Evolutionary conservation across 2,329 filamentous ascomycete genomes (phyloP).

Genomic region (Phyllosticta citribraziliensis): DNA sequence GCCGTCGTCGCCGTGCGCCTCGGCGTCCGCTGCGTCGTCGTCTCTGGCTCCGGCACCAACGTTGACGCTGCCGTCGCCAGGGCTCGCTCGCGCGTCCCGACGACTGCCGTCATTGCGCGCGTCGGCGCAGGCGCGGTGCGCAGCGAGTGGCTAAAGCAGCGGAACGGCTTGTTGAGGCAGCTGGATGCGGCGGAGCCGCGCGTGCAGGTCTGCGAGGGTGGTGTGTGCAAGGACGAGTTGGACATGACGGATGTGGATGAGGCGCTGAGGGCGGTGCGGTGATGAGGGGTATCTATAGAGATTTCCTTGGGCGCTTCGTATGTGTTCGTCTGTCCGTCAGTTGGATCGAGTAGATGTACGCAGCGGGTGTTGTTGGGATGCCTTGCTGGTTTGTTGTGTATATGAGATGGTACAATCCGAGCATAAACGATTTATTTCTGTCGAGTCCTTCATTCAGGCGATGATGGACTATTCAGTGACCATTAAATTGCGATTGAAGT

Average conservation of each 20-base stretch:
- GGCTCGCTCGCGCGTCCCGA: slow-evolving; percentile 31
- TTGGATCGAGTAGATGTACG: too few species aligned
- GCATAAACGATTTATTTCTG: too few species aligned
- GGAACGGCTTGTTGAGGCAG: slow-evolving; percentile 38
- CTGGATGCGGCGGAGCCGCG: slow-evolving; percentile 29
- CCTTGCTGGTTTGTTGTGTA: too few species aligned
- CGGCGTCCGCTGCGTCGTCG: slow-evolving; percentile 53
- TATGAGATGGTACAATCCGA: too few species aligned
- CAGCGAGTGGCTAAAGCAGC: slow-evolving; percentile 40
- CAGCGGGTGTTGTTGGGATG: too few species aligned
- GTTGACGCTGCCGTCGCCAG: slow-evolving; percentile 33
- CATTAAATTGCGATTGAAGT: too few species aligned
- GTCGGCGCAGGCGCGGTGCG: slow-evolving; percentile 18
- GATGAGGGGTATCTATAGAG: background rate
- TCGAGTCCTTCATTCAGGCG: too few species aligned
- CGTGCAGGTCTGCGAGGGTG: slow-evolving; percentile 29
- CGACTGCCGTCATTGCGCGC: slow-evolving; percentile 12
- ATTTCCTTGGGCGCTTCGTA: background rate
- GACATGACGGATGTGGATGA: slow-evolving; percentile 21
- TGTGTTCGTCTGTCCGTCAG: too few species aligned
- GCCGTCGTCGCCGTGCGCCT: slow-evolving; percentile 65
- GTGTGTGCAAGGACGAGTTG: slow-evolving; percentile 35
- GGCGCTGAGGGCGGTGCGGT: slow-evolving; percentile 10
- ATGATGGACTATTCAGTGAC: too few species aligned
- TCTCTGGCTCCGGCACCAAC: slow-evolving; percentile 36